Conservation (phyloP, 148 eudicot species). For the Rhododendron griersonianum region DNA sequence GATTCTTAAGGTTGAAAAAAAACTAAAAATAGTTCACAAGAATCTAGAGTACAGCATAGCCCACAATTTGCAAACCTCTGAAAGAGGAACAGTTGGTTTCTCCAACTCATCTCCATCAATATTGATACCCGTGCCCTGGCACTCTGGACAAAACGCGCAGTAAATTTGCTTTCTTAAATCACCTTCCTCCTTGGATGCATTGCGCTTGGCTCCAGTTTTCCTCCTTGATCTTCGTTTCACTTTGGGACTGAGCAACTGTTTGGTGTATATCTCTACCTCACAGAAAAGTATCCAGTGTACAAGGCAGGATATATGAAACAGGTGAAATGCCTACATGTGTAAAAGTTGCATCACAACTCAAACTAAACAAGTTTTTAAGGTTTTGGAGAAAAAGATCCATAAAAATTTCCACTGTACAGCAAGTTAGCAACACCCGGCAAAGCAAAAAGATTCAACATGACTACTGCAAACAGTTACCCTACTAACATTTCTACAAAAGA, state of each 20-base stretch:
- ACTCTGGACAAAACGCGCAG: constrained; percentile 70
- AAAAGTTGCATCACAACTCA: neutral
- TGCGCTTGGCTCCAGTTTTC: constrained; percentile 34
- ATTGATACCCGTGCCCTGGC: constrained; percentile 76
- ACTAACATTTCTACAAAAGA: neutral
- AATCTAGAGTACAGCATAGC: neutral
- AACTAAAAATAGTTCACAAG: neutral
- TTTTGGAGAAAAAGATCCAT: neutral
- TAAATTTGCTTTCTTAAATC: constrained; percentile 32
- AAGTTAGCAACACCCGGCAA: neutral
- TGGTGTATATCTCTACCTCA: constrained; percentile 55
- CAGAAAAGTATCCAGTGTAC: constrained; percentile 86
- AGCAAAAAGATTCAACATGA: neutral
- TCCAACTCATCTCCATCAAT: constrained; percentile 62
- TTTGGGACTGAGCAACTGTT: constrained; percentile 35
- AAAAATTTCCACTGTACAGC: neutral
- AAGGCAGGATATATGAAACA: constrained; percentile 85
- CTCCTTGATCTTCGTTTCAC: constrained; percentile 42
- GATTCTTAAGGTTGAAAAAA: neutral
- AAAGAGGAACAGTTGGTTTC: constrained; percentile 58
- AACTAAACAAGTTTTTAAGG: neutral
- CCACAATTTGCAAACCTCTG: constrained; percentile 51
- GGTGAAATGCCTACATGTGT: constrained; percentile 71
- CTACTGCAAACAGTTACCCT: neutral
- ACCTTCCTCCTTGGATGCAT: constrained; percentile 21